These are phyloP conservation scores for Neoarthrinium moseri DNA, from an alignment of 2,329 filamentous ascomycete species.

Conservation along the genomic window DNA sequence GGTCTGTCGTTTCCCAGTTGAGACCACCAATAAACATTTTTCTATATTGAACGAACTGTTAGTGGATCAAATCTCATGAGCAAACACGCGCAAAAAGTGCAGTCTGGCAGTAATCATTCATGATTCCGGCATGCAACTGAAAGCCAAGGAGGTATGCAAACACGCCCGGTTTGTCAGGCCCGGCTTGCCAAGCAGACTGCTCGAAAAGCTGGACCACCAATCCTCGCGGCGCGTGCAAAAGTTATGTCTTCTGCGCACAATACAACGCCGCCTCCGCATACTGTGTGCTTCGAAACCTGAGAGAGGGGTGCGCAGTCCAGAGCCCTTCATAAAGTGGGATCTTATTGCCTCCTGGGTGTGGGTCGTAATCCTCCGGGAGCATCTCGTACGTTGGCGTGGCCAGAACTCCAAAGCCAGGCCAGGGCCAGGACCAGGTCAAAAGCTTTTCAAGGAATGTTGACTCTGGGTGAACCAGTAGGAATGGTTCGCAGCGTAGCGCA, in stretches of 20 bases:
- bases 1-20: conserved; percentile 98
- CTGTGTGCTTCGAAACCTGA: too few species aligned
- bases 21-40: conserved; percentile 99
- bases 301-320: too few species aligned
- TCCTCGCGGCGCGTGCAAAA: too few species aligned
- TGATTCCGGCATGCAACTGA: too few species aligned
- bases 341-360: conserved; percentile 16
- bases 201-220: too few species aligned
- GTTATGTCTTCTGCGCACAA: too few species aligned
- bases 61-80: conserved; percentile 16
- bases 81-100: not conserved
- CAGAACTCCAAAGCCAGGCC: too few species aligned
- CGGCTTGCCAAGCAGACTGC: not conserved
- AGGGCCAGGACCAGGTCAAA: not conserved
- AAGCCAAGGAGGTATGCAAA: too few species aligned
- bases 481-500: too few species aligned
- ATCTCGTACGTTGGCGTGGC: too few species aligned
- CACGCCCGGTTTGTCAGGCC: not conserved
- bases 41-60: conserved; percentile 48
- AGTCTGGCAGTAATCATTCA: too few species aligned
- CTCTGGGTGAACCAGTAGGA: conserved; percentile 14
- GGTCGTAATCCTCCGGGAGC: conserved; percentile 14
- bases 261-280: too few species aligned
- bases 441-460: conserved; percentile 13
- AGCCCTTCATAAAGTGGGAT: conserved; percentile 15